Conservation (phyloP, 305 asterid genomes). For the Ilex paraguariensis region DNA sequence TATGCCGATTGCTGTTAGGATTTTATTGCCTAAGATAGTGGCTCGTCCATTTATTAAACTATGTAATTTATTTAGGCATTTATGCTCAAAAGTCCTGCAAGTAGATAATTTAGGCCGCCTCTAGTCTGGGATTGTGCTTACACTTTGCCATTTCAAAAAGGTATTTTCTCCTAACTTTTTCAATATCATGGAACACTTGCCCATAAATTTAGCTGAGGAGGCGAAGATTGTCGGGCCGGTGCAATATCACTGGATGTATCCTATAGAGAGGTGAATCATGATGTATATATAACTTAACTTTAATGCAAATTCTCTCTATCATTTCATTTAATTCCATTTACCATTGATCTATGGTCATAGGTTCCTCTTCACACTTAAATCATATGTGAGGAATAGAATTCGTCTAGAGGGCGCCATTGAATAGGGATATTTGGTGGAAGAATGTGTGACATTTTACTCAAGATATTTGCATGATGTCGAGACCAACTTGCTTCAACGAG, state of each 20-base stretch:
- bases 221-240: too few relatives aligned
- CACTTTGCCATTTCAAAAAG: slow-evolving; percentile 12
- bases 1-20: too few relatives aligned
- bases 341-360: not conserved
- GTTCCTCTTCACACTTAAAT: slow-evolving; percentile 11
- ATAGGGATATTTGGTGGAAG: too few relatives aligned
- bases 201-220: too few relatives aligned
- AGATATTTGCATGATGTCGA: not conserved
- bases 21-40: too few relatives aligned
- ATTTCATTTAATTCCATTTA: too few relatives aligned
- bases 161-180: slow-evolving; percentile 18
- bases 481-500: too few relatives aligned
- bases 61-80: slow-evolving; percentile 2
- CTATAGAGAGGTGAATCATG: slow-evolving; percentile 11
- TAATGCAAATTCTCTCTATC: not conserved
- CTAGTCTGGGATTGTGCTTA: slow-evolving; percentile 2
- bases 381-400: slow-evolving; percentile 12
- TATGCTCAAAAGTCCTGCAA: slow-evolving; percentile 8
- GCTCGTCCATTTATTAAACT: too few relatives aligned
- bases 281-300: not conserved
- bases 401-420: not conserved
- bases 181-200: slow-evolving; percentile 16
- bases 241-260: slow-evolving; percentile 23
- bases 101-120: slow-evolving; percentile 2
- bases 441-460: not conserved